Evolutionary conservation across 768 basidiomycete species (phyloP).

Genomic region (Jaapia argillacea): DNA sequence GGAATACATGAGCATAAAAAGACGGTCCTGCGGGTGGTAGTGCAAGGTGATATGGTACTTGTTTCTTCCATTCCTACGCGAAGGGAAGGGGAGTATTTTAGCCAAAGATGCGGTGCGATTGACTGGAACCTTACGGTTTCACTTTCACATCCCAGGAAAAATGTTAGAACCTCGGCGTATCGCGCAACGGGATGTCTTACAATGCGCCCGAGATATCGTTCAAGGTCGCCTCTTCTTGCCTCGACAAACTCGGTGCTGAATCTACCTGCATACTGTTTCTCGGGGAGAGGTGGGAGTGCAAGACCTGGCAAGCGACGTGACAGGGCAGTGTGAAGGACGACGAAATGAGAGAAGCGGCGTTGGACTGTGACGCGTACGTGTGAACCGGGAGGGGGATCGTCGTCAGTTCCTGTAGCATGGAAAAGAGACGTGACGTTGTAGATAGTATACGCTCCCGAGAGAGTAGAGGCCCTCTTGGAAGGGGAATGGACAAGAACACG

Average conservation of each 20-base stretch:
- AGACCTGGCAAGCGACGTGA: slow-evolving; percentile 63
- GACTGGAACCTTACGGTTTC: slow-evolving; percentile 44
- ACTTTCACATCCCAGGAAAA: slow-evolving; percentile 70
- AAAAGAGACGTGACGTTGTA: slow-evolving; percentile 77
- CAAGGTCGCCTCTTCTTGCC: slow-evolving; percentile 70
- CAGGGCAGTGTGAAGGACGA: slow-evolving; percentile 64
- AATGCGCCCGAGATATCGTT: slow-evolving; percentile 63
- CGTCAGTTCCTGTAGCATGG: slow-evolving; percentile 19
- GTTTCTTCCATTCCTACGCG: slow-evolving; percentile 59
- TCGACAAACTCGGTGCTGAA: slow-evolving; percentile 80
- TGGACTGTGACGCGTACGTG: slow-evolving; percentile 61
- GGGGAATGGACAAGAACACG: slow-evolving; percentile 72
- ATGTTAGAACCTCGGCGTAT: slow-evolving; percentile 70
- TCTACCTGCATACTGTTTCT: slow-evolving; percentile 76
- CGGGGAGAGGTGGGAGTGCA: slow-evolving; percentile 72
- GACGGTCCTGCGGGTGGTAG: slow-evolving; percentile 60
- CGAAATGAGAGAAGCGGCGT: slow-evolving; percentile 80
- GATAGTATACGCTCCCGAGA: slow-evolving; percentile 64
- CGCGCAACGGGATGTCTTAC: slow-evolving; percentile 70
- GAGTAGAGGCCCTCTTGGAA: slow-evolving; percentile 55
- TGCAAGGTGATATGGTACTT: slow-evolving; percentile 48
- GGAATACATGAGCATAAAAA: slow-evolving; percentile 74
- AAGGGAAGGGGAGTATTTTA: slow-evolving; percentile 4
- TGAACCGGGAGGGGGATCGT: slow-evolving; percentile 17
- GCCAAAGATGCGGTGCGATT: neutral